Evolutionary conservation across 192 early-diverging fungal species (phyloP).

Genomic region (Backusella luteola): DNA sequence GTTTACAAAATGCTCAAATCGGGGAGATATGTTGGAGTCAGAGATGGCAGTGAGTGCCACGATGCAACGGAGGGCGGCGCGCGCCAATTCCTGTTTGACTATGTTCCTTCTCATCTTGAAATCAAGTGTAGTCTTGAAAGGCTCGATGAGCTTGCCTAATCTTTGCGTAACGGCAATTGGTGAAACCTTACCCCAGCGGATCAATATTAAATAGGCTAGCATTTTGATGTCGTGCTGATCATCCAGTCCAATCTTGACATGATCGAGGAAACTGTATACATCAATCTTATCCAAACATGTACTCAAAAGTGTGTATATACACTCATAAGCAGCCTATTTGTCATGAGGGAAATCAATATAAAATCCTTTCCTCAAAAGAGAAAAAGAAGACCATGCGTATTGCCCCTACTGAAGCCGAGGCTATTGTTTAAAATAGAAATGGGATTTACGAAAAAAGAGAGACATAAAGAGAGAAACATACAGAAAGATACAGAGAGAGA

Average conservation of each 20-base stretch:
- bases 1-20: slow-evolving; percentile 37
- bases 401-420: no score
- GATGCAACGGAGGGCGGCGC: slow-evolving; percentile 64
- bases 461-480: no score
- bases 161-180: slow-evolving; percentile 69
- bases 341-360: background rate
- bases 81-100: slow-evolving; percentile 81
- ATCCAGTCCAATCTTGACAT: slow-evolving; percentile 70
- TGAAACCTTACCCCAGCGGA: slow-evolving; percentile 64
- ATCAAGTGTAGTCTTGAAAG: slow-evolving; percentile 62
- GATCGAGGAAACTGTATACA: slow-evolving; percentile 67
- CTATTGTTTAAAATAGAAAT: no score
- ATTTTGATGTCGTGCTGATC: slow-evolving; percentile 91
- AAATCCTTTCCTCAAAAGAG: slow-evolving; percentile 3
- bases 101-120: slow-evolving; percentile 76
- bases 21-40: slow-evolving; percentile 26
- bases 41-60: slow-evolving; percentile 39
- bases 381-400: no score
- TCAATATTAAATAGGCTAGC: slow-evolving; percentile 81
- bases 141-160: slow-evolving; percentile 68
- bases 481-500: no score
- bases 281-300: slow-evolving; percentile 80
- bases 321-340: slow-evolving; percentile 69
- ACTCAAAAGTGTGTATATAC: slow-evolving; percentile 90
- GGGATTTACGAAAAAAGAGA: no score